phyloP scores from a whole-genome alignment of 805 yeast species.

The Wickerhamiella kurtzmanii region DNA sequence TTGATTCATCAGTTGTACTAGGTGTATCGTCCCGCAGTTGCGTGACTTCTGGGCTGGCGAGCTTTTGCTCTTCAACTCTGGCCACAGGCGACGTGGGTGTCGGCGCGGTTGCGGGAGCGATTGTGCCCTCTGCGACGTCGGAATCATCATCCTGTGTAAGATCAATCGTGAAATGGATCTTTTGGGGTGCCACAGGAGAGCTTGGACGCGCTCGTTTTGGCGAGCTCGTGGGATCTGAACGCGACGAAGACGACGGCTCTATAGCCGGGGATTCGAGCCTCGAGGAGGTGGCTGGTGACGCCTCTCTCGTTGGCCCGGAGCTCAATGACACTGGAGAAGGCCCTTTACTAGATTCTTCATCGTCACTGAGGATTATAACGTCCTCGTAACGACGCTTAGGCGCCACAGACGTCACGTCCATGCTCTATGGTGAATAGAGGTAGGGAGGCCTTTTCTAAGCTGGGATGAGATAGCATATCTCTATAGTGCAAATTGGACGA shows the following conservation, averaged over 20 bases:
- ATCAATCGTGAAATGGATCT: neutral
- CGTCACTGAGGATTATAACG: neutral
- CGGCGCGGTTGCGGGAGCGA: too few relatives aligned
- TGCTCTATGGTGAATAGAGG: too few relatives aligned
- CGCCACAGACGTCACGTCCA: neutral
- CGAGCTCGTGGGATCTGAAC: neutral
- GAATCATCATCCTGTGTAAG: neutral
- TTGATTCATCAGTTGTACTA: too few relatives aligned
- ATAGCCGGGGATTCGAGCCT: neutral
- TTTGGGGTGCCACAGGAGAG: neutral
- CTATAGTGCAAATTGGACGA: too few relatives aligned
- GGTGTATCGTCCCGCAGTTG: too few relatives aligned
- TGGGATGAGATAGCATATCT: too few relatives aligned
- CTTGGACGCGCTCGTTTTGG: neutral
- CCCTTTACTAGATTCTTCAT: neutral
- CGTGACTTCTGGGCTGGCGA: too few relatives aligned
- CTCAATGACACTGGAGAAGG: neutral
- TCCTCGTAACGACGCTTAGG: neutral
- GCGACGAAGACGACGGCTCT: neutral
- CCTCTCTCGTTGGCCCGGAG: neutral
- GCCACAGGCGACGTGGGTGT: too few relatives aligned
- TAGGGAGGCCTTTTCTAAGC: neutral
- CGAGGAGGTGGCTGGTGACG: neutral
- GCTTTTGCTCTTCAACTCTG: too few relatives aligned
- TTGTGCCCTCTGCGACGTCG: neutral